Conservation (phyloP, 768 basidiomycete species). For the Leccinum sublutescens region DNA sequence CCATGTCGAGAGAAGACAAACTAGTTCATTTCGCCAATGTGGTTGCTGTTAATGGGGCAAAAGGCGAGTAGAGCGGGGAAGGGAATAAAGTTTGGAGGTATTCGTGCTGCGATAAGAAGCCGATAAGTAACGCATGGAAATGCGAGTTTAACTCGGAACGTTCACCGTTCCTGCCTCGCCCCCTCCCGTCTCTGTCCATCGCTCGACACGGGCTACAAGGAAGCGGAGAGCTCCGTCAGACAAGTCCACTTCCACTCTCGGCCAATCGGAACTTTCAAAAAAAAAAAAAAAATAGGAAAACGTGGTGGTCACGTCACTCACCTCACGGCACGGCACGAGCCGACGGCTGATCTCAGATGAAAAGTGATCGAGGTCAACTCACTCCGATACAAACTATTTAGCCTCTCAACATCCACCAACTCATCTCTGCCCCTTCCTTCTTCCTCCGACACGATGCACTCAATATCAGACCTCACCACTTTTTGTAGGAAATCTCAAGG, state of each 20-base stretch:
- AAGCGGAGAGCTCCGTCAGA: too few species aligned
- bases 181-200: neutral
- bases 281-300: too few species aligned
- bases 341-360: slow-evolving; percentile 32
- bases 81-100: slow-evolving; percentile 18
- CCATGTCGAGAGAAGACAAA: slow-evolving; percentile 13
- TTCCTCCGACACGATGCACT: slow-evolving; percentile 49
- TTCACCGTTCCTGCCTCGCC: slow-evolving; percentile 2
- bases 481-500: slow-evolving; percentile 80
- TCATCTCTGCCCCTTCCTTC: slow-evolving; percentile 7
- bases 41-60: slow-evolving; percentile 8
- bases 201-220: neutral
- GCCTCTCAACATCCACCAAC: slow-evolving; percentile 9
- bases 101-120: slow-evolving; percentile 24
- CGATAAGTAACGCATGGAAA: slow-evolving; percentile 13
- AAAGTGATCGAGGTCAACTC: slow-evolving; percentile 10
- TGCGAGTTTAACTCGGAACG: neutral
- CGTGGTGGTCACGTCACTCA: slow-evolving; percentile 26
- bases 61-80: slow-evolving; percentile 27
- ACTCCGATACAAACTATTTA: slow-evolving; percentile 12
- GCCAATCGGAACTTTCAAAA: neutral
- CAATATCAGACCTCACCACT: slow-evolving; percentile 88
- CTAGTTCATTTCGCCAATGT: slow-evolving; percentile 26
- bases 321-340: slow-evolving; percentile 18
- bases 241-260: neutral